Conservation (phyloP, 495 filamentous ascomycete species). For the Eremomyces bilateralis region DNA sequence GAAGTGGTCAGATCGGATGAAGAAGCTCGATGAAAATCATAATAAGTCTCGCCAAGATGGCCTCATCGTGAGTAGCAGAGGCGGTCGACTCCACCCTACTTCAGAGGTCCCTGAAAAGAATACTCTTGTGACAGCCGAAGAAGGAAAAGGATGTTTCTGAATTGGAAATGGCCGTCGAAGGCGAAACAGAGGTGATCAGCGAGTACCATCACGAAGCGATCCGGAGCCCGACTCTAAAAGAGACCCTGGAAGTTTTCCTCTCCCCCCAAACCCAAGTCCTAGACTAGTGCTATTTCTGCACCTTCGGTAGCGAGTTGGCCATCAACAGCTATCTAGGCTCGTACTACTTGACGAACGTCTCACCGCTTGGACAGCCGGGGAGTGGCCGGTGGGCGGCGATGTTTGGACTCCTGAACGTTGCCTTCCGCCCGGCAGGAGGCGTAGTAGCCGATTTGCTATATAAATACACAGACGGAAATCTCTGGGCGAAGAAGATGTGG, state of each 20-base stretch:
- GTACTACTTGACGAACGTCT: slow-evolving; percentile 66
- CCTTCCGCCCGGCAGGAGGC: slow-evolving; percentile 55
- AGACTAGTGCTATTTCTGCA: slow-evolving; percentile 56
- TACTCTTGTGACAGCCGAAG: too few species aligned
- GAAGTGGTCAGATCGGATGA: slow-evolving; percentile 50
- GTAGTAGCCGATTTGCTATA: slow-evolving; percentile 55
- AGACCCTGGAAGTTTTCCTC: slow-evolving; percentile 33
- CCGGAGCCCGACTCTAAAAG: slow-evolving; percentile 38
- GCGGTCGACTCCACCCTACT: too few species aligned
- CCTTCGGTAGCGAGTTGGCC: slow-evolving; percentile 67
- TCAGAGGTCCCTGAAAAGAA: too few species aligned
- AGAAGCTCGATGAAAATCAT: too few species aligned
- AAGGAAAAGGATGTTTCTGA: too few species aligned
- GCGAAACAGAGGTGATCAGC: too few species aligned
- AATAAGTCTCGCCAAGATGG: too few species aligned
- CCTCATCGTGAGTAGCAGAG: too few species aligned
- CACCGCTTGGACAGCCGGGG: slow-evolving; percentile 44
- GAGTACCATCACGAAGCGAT: too few species aligned
- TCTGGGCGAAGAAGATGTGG: slow-evolving; percentile 62
- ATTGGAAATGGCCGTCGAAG: too few species aligned
- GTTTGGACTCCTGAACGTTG: slow-evolving; percentile 73
- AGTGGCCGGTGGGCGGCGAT: slow-evolving; percentile 66
- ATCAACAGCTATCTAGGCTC: slow-evolving; percentile 65
- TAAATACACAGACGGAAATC: slow-evolving; percentile 25
- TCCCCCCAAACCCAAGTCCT: slow-evolving; percentile 47